A percentile compares a stretch with the other conserved stretches of the same genome.
Evolutionary conservation across 768 basidiomycete species (phyloP).

Genomic region (Sistotremastrum niveocremeum): DNA sequence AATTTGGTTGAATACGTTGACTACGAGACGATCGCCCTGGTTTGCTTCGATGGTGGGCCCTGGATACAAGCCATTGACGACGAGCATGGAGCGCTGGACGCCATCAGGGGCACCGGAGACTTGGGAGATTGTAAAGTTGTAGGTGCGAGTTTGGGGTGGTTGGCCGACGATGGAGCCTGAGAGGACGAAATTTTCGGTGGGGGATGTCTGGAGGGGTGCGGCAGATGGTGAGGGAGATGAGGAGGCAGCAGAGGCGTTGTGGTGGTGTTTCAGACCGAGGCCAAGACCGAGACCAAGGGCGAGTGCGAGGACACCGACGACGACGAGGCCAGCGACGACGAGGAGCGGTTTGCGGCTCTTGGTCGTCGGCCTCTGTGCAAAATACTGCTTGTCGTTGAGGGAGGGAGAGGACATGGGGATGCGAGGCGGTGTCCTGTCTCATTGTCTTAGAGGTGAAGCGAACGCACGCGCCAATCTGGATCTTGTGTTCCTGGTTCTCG

Average conservation of each 20-base stretch:
- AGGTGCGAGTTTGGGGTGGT: conserved; percentile 27
- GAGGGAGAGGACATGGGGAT: not conserved
- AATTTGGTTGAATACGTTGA: conserved; percentile 23
- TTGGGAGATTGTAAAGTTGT: conserved; percentile 28
- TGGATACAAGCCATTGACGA: conserved; percentile 29
- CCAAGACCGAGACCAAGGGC: conserved; percentile 8
- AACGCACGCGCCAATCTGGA: no score
- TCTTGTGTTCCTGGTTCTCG: no score
- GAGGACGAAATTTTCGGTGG: no score
- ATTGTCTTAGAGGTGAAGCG: not conserved
- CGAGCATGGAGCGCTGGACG: conserved; percentile 27
- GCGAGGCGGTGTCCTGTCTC: not conserved
- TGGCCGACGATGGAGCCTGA: no score
- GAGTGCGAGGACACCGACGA: not conserved
- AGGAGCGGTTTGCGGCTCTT: not conserved
- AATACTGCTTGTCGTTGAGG: not conserved
- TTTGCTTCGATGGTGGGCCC: conserved; percentile 27
- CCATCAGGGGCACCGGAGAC: conserved; percentile 29
- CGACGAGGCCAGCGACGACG: not conserved
- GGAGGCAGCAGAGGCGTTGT: not conserved
- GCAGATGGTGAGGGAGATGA: not conserved
- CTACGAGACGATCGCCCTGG: conserved; percentile 21
- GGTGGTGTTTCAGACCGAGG: conserved; percentile 3
- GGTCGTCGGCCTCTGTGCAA: no score
- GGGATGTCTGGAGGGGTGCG: not conserved